Conservation (phyloP, 192 early-diverging fungal species). For the Rhizoclosmatium sp. region DNA sequence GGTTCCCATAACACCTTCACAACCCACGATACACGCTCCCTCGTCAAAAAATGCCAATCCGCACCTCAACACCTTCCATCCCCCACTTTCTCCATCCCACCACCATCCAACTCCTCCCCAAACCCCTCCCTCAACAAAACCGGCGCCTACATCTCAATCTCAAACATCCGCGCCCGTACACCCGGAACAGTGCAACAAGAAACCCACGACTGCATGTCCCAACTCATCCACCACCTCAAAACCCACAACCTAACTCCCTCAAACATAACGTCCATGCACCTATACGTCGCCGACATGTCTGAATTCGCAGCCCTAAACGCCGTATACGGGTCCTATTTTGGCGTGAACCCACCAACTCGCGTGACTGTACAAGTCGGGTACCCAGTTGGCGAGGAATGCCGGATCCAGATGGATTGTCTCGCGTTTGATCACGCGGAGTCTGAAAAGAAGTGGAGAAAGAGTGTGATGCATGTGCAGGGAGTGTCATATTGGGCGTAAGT, state of each 20-base stretch:
- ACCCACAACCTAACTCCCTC: slow-evolving; percentile 54
- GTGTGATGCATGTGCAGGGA: slow-evolving; percentile 77
- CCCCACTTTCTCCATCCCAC: too few relatives aligned
- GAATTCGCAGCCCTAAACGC: slow-evolving; percentile 70
- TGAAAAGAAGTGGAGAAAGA: neutral
- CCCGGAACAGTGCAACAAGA: slow-evolving; percentile 28
- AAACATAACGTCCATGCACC: slow-evolving; percentile 71
- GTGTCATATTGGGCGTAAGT: slow-evolving; percentile 86
- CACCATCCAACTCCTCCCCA: neutral
- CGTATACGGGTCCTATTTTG: slow-evolving; percentile 74
- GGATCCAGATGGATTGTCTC: slow-evolving; percentile 71
- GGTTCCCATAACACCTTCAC: neutral
- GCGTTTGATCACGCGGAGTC: slow-evolving; percentile 48
- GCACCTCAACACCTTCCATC: too few relatives aligned
- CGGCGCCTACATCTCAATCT: neutral
- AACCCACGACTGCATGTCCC: slow-evolving; percentile 28
- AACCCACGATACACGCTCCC: too few relatives aligned
- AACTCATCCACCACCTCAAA: slow-evolving; percentile 46
- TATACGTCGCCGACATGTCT: slow-evolving; percentile 72
- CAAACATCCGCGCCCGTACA: neutral
- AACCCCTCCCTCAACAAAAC: neutral
- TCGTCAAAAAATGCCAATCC: too few relatives aligned
- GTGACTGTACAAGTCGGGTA: slow-evolving; percentile 64
- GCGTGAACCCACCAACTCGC: slow-evolving; percentile 77
- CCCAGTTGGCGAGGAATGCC: slow-evolving; percentile 43